Evolutionary conservation across 495 filamentous ascomycete species (phyloP).

Genomic region (Podospora didyma): DNA sequence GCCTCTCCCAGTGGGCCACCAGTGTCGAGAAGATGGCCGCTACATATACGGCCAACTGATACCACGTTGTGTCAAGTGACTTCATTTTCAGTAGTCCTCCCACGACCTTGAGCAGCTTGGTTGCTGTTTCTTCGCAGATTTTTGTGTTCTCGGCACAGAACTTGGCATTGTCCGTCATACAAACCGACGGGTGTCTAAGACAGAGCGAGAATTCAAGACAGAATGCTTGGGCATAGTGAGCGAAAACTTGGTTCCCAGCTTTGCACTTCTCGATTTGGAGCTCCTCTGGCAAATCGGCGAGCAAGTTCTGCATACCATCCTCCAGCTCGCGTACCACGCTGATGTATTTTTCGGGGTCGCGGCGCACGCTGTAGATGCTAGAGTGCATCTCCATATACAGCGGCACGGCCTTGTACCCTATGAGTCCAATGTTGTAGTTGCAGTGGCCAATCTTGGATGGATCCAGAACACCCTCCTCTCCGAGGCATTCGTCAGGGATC

Average conservation of each 20-base stretch:
- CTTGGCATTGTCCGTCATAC: constrained; percentile 53
- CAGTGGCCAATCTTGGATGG: constrained; percentile 52
- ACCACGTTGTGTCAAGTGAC: constrained; percentile 80
- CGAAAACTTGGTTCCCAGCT: constrained; percentile 49
- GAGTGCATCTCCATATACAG: constrained; percentile 67
- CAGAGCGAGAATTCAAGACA: constrained; percentile 45
- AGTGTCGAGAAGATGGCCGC: constrained; percentile 69
- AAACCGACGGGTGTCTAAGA: constrained; percentile 70
- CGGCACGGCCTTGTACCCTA: constrained; percentile 54
- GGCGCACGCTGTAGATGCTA: constrained; percentile 63
- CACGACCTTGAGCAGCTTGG: constrained; percentile 58
- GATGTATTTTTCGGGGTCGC: constrained; percentile 55
- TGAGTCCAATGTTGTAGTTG: constrained; percentile 59
- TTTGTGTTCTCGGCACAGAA: constrained; percentile 62
- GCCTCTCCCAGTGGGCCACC: constrained; percentile 64
- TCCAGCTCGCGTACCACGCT: constrained; percentile 60
- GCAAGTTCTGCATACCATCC: constrained; percentile 51
- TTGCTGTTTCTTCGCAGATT: constrained; percentile 62
- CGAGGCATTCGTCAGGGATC: constrained; percentile 62
- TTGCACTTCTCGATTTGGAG: constrained; percentile 45
- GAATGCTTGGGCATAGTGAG: constrained; percentile 45
- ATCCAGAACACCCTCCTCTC: constrained; percentile 47
- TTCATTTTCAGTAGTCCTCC: constrained; percentile 55
- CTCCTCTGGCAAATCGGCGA: constrained; percentile 53
- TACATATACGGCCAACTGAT: constrained; percentile 64